phyloP scores from a whole-genome alignment of 2,329 filamentous ascomycete species.

The Apiospora rasikravindrae region DNA sequence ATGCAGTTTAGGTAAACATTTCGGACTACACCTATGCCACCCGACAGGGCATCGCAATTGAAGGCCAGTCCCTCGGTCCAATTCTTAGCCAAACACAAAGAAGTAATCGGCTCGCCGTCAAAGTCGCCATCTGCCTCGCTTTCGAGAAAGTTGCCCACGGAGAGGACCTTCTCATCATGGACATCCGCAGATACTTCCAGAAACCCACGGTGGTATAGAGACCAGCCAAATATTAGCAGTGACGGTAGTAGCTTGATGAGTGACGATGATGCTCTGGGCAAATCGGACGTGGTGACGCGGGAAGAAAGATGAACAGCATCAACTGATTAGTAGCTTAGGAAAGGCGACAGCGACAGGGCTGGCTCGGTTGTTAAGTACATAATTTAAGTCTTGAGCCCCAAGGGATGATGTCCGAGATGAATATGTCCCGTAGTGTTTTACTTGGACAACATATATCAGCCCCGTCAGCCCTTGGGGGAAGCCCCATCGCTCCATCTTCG shows the following conservation, averaged over 20 bases:
- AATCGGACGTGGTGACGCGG: constrained; percentile 31
- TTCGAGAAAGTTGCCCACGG: constrained; percentile 41
- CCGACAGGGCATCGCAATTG: constrained; percentile 48
- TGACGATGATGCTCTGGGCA: constrained; percentile 33
- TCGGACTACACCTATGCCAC: constrained; percentile 50
- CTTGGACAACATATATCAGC: background rate
- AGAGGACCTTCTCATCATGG: constrained; percentile 39
- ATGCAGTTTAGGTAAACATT: constrained; percentile 52
- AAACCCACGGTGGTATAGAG: constrained; percentile 33
- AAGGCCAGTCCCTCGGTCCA: constrained; percentile 48
- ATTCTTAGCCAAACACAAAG: constrained; percentile 41
- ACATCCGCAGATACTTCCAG: constrained; percentile 30
- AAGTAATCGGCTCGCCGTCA: constrained; percentile 37
- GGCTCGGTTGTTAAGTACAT: background rate
- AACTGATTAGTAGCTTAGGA: too few species aligned
- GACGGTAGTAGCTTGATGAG: constrained; percentile 31
- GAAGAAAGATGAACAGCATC: background rate
- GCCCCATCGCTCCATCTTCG: background rate
- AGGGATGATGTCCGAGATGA: background rate
- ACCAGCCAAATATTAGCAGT: constrained; percentile 33
- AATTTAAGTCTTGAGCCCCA: background rate
- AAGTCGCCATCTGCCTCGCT: constrained; percentile 41
- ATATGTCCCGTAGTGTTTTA: background rate
- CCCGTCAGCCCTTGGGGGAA: background rate
- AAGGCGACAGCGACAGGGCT: background rate